These are phyloP conservation scores for Aureobasidium leucospermi DNA, from an alignment of 2,329 filamentous ascomycete genomes.

Conservation along the genomic window DNA sequence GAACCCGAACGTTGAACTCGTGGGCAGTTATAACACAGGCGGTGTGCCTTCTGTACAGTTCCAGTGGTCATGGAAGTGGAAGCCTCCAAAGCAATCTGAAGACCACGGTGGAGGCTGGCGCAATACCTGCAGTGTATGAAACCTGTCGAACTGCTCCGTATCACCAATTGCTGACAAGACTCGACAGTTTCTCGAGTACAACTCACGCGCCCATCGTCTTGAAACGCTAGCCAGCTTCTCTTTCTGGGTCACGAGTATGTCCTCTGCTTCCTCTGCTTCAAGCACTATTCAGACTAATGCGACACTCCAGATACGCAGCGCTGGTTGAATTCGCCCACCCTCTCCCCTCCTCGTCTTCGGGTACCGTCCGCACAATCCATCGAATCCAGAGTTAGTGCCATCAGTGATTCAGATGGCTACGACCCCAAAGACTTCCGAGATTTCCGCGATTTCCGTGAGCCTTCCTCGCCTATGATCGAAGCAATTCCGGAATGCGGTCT, in stretches of 20 bases:
- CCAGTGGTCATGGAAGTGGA: slow-evolving; percentile 97
- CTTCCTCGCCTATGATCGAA: slow-evolving; percentile 41
- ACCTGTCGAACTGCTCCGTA: neutral
- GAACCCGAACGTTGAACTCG: slow-evolving; percentile 87
- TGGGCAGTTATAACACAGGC: slow-evolving; percentile 83
- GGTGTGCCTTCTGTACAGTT: slow-evolving; percentile 82
- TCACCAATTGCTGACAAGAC: neutral
- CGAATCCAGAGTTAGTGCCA: slow-evolving; percentile 58
- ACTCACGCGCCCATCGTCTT: slow-evolving; percentile 81
- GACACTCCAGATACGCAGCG: slow-evolving; percentile 30
- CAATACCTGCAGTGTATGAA: slow-evolving; percentile 78
- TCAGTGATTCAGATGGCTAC: slow-evolving; percentile 57
- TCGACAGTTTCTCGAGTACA: slow-evolving; percentile 84
- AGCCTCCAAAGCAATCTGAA: slow-evolving; percentile 72
- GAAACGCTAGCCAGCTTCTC: slow-evolving; percentile 87
- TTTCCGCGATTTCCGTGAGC: slow-evolving; percentile 36
- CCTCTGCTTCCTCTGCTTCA: neutral
- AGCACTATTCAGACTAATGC: neutral
- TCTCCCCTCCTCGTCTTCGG: slow-evolving; percentile 64
- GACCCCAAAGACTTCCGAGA: slow-evolving; percentile 25
- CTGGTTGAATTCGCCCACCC: slow-evolving; percentile 51
- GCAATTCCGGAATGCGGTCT: slow-evolving; percentile 42
- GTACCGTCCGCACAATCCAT: slow-evolving; percentile 82
- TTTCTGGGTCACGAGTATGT: slow-evolving; percentile 83
- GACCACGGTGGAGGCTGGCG: slow-evolving; percentile 89